Evolutionary conservation across 768 basidiomycete genomes (phyloP), one percentile per base, ranked within the genome.

Genomic region (Suillus discolor): DNA sequence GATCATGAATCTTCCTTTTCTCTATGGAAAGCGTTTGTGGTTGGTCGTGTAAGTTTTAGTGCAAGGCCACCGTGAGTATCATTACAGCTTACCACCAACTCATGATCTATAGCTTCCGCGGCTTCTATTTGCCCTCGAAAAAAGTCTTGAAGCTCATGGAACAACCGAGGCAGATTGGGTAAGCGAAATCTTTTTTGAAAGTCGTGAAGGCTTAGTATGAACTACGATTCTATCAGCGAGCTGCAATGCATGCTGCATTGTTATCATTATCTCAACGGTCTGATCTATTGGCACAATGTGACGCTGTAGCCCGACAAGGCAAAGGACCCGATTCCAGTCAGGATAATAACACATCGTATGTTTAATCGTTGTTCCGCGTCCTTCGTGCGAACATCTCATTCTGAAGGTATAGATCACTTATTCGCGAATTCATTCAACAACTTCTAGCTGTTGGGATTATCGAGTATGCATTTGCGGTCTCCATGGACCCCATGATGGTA

Each of bases 1-100:
- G 67, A 72, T 57, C 67, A 75, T 62, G 68, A 78, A 69, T 67
- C 75, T 71, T 65, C 77, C 62, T 67, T 74, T 54, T 77, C 77
- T 44, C 71, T 92, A 39, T 94, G 91, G 92, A 85, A 85, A 68
- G 82, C 87, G 23, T 93, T 93, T 71, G 81, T 91, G 23, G 77
- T 91, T 63, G 88, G 90, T 45, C 84, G 92, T 62, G 92, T 93
- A 77, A 70, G 89, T 61, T 67, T 44, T 31, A 60, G 41, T 18
- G 59, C 42, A 28, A 60, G 28, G 8, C 59, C 25, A 42, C 11
- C 6, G 25, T 13, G 25, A 42, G 28, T 20, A 20, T 60, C 59
- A 60, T 41, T 60, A 31, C 20, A 60, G 11, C 59, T 63, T 9
- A 57, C 41, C 55, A 39, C 49, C 68, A 38, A 69, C 42, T 59